phyloP scores from a whole-genome alignment of 2,329 filamentous ascomycete genomes.

The Pyrenophora tritici-repentis region DNA sequence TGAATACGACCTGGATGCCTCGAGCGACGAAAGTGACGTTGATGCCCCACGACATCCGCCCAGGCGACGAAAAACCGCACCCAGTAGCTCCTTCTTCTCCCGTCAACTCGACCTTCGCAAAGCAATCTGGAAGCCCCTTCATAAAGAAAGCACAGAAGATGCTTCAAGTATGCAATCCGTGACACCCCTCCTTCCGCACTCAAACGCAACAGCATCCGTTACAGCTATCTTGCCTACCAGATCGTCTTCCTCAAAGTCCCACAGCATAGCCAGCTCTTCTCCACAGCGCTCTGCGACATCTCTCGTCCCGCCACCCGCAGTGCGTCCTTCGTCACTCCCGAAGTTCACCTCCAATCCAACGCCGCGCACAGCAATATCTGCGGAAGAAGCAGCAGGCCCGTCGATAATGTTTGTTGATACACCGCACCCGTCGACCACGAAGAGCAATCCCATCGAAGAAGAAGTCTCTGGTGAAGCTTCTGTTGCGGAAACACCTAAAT shows the following conservation, averaged over 20 bases:
- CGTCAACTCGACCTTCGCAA: constrained; percentile 36
- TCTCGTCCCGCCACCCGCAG: constrained; percentile 54
- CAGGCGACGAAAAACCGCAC: constrained; percentile 28
- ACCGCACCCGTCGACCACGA: constrained; percentile 28
- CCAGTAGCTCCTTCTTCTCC: constrained; percentile 33
- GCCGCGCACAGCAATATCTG: constrained; percentile 69
- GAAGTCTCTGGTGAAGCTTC: constrained; percentile 10
- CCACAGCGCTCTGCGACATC: constrained; percentile 33
- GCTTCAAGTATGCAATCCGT: constrained; percentile 25
- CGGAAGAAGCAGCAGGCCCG: constrained; percentile 67
- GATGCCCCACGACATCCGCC: constrained; percentile 16
- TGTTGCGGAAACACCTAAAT: too few relatives aligned
- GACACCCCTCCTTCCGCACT: constrained; percentile 33
- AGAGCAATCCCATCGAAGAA: constrained; percentile 25
- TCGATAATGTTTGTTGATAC: constrained; percentile 75
- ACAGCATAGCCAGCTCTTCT: constrained; percentile 22
- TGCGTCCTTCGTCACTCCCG: constrained; percentile 59
- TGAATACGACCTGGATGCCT: constrained; percentile 44
- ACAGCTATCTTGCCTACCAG: constrained; percentile 26
- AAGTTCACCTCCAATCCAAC: constrained; percentile 76
- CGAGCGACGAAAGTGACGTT: constrained; percentile 33
- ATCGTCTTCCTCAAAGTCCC: constrained; percentile 9
- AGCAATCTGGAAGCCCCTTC: constrained; percentile 30
- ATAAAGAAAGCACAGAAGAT: constrained; percentile 19
- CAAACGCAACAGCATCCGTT: constrained; percentile 33